Percentiles rank a stretch among this genome's conserved stretches.
Evolutionary conservation across 345 rosid species (phyloP).

Genomic region (Rhizophora mangle): DNA sequence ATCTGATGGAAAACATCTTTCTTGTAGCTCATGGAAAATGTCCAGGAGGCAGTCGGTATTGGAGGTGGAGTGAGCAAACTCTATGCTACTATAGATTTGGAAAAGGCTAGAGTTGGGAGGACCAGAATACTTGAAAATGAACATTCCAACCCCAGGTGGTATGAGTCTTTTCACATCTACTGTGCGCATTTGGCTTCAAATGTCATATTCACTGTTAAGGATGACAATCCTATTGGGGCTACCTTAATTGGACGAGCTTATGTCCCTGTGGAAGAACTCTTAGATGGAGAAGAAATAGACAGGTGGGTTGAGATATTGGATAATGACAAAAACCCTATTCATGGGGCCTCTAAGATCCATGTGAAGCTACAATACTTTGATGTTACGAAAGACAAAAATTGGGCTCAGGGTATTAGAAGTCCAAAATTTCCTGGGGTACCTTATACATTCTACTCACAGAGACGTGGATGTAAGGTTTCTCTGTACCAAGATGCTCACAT

Average conservation of each 20-base stretch:
- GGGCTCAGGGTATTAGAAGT: conserved; percentile 63
- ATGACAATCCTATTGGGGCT: conserved; percentile 86
- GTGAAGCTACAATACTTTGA: conserved; percentile 84
- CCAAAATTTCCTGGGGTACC: conserved; percentile 89
- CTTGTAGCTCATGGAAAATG: conserved; percentile 65
- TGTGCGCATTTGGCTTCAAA: conserved; percentile 86
- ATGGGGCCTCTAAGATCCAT: conserved; percentile 69
- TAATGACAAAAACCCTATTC: conserved; percentile 54
- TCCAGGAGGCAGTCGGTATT: conserved; percentile 77
- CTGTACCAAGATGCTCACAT: conserved; percentile 95
- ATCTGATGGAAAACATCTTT: neutral
- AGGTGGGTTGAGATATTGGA: conserved; percentile 86
- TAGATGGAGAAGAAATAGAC: conserved; percentile 78
- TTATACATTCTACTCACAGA: conserved; percentile 84
- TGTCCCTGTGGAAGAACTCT: conserved; percentile 64
- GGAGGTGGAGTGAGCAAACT: conserved; percentile 74
- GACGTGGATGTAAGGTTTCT: conserved; percentile 84
- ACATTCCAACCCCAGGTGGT: conserved; percentile 64
- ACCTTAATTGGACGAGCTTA: conserved; percentile 83
- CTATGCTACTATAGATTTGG: conserved; percentile 85
- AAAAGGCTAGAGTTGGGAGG: conserved; percentile 91
- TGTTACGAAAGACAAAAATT: conserved; percentile 59
- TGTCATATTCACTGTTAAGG: conserved; percentile 84
- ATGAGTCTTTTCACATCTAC: conserved; percentile 89
- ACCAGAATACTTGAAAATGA: conserved; percentile 67